Evolutionary conservation across 1,284 basidiomycete genomes (phyloP), one percentile per base, ranked within the genome.

Genomic region (Pholiota adiposa): DNA sequence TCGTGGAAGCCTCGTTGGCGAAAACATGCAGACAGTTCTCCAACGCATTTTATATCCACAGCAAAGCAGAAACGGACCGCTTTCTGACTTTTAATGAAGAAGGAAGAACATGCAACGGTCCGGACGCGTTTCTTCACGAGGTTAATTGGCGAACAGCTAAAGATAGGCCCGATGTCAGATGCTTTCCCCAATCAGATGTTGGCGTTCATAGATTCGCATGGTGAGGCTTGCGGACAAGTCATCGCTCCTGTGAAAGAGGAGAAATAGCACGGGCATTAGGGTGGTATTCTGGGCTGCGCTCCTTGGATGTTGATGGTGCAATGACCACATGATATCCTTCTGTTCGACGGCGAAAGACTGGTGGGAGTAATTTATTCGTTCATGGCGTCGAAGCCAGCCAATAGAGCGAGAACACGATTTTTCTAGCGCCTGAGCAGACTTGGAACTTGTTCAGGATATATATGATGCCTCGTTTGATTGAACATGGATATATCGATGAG

Each of bases 31-130:
- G 14, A 12, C 25, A 23, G 36, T n/a, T 25, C 40, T 3, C 4
- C 29, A 18, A 25, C 33, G 41, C 52, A 34, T 40, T 51, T 48
- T 61, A 54, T 58, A 61, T 31, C 40, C 44, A n/a, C 29, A 50
- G 36, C 31, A 51, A 44, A 51, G 43, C 36, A 50, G 31, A 6
- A 9, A 46, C 59, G 59, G 59, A 46, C 59, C 59, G 59, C 50
- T 31, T 12, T 31, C 31, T 31, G n/a, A 40, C 21, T 40, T 21
- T 23, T 23, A 46, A 38, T 12, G 41, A 31, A 25, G 40, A 53
- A 21, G 25, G 33, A 25, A 44, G 19, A 19, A 46, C 16, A 4
- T 9, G 18, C 34, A n/a, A 31, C 59, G 59, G 59, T 52, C 59
- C 59, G 59, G 59, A 12, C 14, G 34, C 14, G 41, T 18, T 31